Conservation (phyloP, 208 protist genomes). For the Leishmania mexicana region DNA sequence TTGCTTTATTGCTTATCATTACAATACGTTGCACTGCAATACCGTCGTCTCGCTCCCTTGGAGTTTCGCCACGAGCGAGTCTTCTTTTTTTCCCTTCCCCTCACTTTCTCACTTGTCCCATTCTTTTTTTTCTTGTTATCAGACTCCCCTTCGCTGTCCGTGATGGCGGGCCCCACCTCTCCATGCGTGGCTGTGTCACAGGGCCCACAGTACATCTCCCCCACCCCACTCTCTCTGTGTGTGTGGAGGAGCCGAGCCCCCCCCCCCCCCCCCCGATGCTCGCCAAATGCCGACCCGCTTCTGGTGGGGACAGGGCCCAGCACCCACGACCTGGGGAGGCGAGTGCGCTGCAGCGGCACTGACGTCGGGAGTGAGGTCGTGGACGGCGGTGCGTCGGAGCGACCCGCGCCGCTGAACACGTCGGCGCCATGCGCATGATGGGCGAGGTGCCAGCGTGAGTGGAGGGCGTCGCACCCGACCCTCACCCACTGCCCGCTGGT, state of each 20-base stretch:
- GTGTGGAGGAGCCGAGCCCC: neutral
- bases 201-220: neutral
- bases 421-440: neutral
- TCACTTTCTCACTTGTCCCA: neutral
- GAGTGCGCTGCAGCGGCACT: neutral
- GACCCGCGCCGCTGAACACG: neutral
- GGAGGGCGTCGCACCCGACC: neutral
- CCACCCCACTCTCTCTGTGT: neutral
- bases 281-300: neutral
- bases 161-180: neutral
- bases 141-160: neutral
- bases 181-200: neutral
- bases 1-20: neutral
- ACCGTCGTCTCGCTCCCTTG: neutral
- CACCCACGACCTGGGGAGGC: neutral
- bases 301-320: neutral
- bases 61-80: neutral
- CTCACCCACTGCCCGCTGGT: neutral
- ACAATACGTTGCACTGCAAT: neutral
- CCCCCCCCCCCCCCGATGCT: neutral
- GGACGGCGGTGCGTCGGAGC: neutral
- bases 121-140: neutral
- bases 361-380: neutral
- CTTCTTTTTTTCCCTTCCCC: neutral
- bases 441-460: neutral